Conservation (phyloP, 768 basidiomycete species). For the Termitomyces sp. region DNA sequence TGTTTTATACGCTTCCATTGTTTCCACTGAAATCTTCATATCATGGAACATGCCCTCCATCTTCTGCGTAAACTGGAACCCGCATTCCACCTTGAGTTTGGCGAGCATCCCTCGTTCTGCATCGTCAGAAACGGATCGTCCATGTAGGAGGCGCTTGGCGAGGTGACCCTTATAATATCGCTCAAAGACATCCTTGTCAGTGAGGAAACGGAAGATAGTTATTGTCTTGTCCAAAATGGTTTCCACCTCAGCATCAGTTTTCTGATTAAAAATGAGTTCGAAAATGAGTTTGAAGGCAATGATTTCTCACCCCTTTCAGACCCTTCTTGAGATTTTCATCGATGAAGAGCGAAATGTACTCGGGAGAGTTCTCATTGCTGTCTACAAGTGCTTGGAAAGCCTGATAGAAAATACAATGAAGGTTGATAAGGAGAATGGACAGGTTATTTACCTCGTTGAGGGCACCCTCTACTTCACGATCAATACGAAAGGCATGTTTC, state of each 20-base stretch:
- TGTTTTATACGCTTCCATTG: conserved; percentile 66
- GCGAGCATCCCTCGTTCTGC: conserved; percentile 96
- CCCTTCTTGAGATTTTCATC: conserved; percentile 96
- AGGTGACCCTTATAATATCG: conserved; percentile 96
- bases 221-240: conserved; percentile 90
- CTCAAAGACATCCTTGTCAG: conserved; percentile 97
- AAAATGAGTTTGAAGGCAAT: neutral
- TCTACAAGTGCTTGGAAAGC: conserved; percentile 94
- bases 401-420: conserved; percentile 33
- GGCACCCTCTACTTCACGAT: conserved; percentile 73
- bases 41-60: conserved; percentile 99
- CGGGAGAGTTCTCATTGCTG: conserved; percentile 78
- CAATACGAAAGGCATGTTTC: conserved; percentile 60
- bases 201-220: conserved; percentile 88
- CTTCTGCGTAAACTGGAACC: conserved; percentile 95
- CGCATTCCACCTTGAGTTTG: conserved; percentile 95
- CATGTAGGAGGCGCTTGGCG: conserved; percentile 82
- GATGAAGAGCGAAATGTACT: conserved; percentile 94
- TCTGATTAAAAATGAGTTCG: conserved; percentile 41
- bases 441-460: conserved; percentile 68
- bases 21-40: conserved; percentile 84
- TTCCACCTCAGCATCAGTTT: conserved; percentile 93
- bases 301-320: conserved; percentile 74
- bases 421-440: neutral
- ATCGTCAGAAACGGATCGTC: conserved; percentile 92